Conservation (phyloP, 2,329 filamentous ascomycete species). For the Xylaria sp. region DNA sequence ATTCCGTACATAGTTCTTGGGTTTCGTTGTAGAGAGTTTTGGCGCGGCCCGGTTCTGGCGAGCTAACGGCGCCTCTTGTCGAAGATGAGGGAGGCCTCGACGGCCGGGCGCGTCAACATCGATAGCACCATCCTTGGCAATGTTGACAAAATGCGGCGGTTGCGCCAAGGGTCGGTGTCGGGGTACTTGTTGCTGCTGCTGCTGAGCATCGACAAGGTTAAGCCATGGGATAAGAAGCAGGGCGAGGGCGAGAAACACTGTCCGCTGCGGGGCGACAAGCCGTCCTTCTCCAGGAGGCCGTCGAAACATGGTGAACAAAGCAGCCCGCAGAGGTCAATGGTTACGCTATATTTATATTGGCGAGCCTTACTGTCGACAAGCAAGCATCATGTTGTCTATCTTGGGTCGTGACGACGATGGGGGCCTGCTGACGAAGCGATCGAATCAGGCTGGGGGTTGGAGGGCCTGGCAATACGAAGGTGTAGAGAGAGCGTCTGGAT, state of each 20-base stretch:
- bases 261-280: conserved; percentile 56
- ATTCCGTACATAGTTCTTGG: conserved; percentile 36
- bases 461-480: neutral
- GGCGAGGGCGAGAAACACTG: conserved; percentile 59
- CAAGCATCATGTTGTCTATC: conserved; percentile 31
- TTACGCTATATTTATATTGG: conserved; percentile 19
- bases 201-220: conserved; percentile 66
- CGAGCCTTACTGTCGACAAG: conserved; percentile 14
- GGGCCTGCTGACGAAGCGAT: conserved; percentile 1
- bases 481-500: neutral
- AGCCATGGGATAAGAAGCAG: conserved; percentile 61
- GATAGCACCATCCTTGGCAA: conserved; percentile 42
- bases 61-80: conserved; percentile 42
- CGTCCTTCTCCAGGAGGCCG: conserved; percentile 66
- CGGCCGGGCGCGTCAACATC: conserved; percentile 40
- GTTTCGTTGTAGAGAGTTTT: conserved; percentile 44
- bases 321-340: conserved; percentile 37
- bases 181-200: conserved; percentile 60
- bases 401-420: neutral
- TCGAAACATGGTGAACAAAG: conserved; percentile 63
- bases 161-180: conserved; percentile 44
- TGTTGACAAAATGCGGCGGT: conserved; percentile 43
- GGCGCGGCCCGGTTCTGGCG: conserved; percentile 38
- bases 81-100: conserved; percentile 36
- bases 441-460: neutral